Conservation (phyloP, 371 early-diverging fungal species). For the Circinella umbellata region DNA sequence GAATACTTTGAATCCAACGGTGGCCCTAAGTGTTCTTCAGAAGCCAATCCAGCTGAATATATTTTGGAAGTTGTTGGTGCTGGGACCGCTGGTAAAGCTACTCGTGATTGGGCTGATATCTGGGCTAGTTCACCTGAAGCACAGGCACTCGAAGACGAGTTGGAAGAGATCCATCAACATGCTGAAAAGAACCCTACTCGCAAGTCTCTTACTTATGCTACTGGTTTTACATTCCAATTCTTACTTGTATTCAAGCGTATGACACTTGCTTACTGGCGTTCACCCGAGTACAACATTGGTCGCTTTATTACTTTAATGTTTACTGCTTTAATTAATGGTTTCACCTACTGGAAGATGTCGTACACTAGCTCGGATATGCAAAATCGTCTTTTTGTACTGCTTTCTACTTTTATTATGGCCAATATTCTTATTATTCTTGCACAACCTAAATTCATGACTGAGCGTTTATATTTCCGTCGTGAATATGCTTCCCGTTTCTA, state of each 20-base stretch:
- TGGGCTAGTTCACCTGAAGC: constrained; percentile 55
- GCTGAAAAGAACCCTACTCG: constrained; percentile 25
- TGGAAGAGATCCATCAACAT: constrained; percentile 26
- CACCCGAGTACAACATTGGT: constrained; percentile 63
- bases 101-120: constrained; percentile 57
- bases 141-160: constrained; percentile 25
- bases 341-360: constrained; percentile 63
- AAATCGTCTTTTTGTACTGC: constrained; percentile 71
- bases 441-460: constrained; percentile 68
- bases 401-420: constrained; percentile 63
- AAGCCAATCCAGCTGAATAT: constrained; percentile 75
- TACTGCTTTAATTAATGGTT: constrained; percentile 52
- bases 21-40: constrained; percentile 52
- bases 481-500: constrained; percentile 74
- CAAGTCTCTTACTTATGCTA: constrained; percentile 36
- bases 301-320: constrained; percentile 49
- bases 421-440: constrained; percentile 56
- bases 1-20: constrained; percentile 67
- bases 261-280: constrained; percentile 62
- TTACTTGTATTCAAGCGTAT: constrained; percentile 53
- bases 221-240: constrained; percentile 40
- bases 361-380: constrained; percentile 58
- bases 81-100: constrained; percentile 47
- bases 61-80: constrained; percentile 63
- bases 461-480: constrained; percentile 67